Evolutionary conservation across 192 early-diverging fungal genomes (phyloP).

Genomic region (Entomortierella beljakovae): DNA sequence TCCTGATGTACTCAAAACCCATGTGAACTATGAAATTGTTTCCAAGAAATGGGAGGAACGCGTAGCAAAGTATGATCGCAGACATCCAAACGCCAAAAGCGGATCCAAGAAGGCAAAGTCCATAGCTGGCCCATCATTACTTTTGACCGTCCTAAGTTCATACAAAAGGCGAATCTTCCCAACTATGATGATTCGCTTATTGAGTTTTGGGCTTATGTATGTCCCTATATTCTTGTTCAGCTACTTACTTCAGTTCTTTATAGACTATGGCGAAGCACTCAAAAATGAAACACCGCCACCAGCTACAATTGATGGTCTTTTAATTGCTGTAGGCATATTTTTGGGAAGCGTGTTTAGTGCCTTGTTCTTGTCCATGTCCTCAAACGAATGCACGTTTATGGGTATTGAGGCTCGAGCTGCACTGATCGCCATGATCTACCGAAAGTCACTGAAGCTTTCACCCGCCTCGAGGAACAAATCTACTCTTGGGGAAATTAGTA

Average conservation of each 20-base stretch:
- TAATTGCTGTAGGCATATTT: slow-evolving; percentile 42
- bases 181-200: slow-evolving; percentile 18
- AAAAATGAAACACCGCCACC: slow-evolving; percentile 27
- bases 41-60: slow-evolving; percentile 17
- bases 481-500: slow-evolving; percentile 43
- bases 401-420: slow-evolving; percentile 58
- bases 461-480: slow-evolving; percentile 50
- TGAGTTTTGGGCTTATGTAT: slow-evolving; percentile 28
- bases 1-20: slow-evolving; percentile 7
- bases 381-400: slow-evolving; percentile 58
- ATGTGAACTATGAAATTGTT: slow-evolving; percentile 22
- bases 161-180: slow-evolving; percentile 19
- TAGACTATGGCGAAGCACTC: slow-evolving; percentile 37
- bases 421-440: slow-evolving; percentile 68
- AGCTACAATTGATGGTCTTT: slow-evolving; percentile 9
- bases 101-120: not conserved
- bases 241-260: slow-evolving; percentile 33
- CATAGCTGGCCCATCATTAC: slow-evolving; percentile 11
- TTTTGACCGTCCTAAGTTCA: slow-evolving; percentile 14
- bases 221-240: slow-evolving; percentile 29
- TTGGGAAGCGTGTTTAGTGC: slow-evolving; percentile 18
- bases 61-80: not conserved
- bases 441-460: slow-evolving; percentile 81
- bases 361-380: slow-evolving; percentile 26
- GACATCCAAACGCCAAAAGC: not conserved